Base-by-base conservation (phyloP, 1,139 yeast species). In the Sugiyamaella paludigena region DNA sequence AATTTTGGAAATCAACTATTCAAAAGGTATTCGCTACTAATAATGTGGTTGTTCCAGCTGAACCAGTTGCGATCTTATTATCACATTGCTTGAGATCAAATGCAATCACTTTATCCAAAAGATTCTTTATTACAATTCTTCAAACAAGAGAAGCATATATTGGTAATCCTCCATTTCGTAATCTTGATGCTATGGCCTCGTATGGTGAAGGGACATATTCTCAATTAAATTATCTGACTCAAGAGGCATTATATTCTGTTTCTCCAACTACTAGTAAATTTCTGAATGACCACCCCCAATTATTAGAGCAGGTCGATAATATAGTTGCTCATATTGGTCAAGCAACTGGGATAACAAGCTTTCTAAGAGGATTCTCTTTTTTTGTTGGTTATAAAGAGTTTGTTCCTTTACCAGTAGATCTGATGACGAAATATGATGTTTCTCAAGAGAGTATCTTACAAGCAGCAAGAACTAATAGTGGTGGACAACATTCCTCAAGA, bases 321-420 rank as follows among this genome's bases (percentile, higher is more conserved):
- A 78, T 85, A 24, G 79, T 84, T 16, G 95, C 94, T 0, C 95
- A 87, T 65, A 70, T 87, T 31, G 96, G 96, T 3, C 95, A 87
- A 63, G 87, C 94, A 1, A 80, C 84, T 1, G 83, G 89, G 0
- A 73, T 87, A 6, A 83, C 88, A 1, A 75, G 86, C 1, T 75
- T 81, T 70, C 73, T 87, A 10, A 71, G 84, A 46, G 88, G 87
- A 0, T 65, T 82, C 48, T 72, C 74, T 24, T 86, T 76, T 65
- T 83, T 81, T 64, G 83, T 86, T 0, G 59, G 66, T 11, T 62
- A 71, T 37, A 73, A 78, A 37, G 77, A 78, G 53, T 77, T 74
- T 48, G 67, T 71, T 7, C 63, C 68, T 4, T 65, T 87, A 37
- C 96, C 96, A 0, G 65, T 80, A 2, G 87, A 84, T 48, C 47